Conservation (phyloP, 1,139 yeast genomes). For the Saccharomyces hybrid region DNA sequence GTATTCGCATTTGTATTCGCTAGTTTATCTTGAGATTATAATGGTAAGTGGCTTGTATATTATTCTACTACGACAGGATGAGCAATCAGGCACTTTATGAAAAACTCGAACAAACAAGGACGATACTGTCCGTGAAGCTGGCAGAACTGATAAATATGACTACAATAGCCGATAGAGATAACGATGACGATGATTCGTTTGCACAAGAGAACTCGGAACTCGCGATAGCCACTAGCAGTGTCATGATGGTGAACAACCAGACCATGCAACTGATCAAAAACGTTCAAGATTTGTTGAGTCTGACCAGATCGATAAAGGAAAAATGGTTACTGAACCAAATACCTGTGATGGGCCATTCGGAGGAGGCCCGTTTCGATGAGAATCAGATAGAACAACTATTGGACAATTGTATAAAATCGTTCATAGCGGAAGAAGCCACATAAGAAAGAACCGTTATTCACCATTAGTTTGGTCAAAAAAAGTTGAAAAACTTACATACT, state of each 20-base stretch:
- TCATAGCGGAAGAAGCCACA: constrained; percentile 10
- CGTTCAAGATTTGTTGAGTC: constrained; percentile 28
- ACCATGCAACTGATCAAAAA: constrained; percentile 30
- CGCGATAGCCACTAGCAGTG: constrained; percentile 25
- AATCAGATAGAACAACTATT: constrained; percentile 13
- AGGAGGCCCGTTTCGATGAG: constrained; percentile 9
- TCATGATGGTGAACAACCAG: constrained; percentile 28
- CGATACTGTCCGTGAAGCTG: constrained; percentile 24
- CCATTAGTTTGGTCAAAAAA: background rate
- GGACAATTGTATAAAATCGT: constrained; percentile 16
- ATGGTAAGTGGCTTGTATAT: background rate
- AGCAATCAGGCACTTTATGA: constrained; percentile 29
- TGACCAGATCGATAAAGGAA: constrained; percentile 30
- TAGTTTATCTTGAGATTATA: background rate
- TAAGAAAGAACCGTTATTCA: background rate
- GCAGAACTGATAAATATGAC: constrained; percentile 26
- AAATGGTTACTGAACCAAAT: constrained; percentile 31
- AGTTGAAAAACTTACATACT: background rate
- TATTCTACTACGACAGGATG: constrained; percentile 11
- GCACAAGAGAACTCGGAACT: constrained; percentile 16
- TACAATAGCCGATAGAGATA: constrained; percentile 17
- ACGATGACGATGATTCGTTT: constrained; percentile 10
- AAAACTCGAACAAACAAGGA: constrained; percentile 28
- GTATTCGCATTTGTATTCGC: no score
- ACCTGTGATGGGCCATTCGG: constrained; percentile 16